Percentiles rank a stretch among this genome's conserved stretches.
These are phyloP conservation scores for Alternaria brassicae DNA, from an alignment of 2,329 filamentous ascomycete species.

Conservation along the genomic window DNA sequence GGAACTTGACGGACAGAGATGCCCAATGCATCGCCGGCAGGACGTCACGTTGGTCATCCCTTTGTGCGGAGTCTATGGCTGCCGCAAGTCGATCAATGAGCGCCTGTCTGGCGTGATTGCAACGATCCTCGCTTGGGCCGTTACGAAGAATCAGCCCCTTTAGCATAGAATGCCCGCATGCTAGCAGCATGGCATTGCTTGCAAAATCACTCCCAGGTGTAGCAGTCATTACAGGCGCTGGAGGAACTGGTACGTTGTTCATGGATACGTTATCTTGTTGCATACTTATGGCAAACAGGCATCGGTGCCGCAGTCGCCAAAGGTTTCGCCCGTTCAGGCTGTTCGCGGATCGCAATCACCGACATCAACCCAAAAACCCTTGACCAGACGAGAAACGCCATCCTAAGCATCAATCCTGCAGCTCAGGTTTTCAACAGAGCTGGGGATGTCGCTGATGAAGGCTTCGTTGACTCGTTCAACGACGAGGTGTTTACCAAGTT, in stretches of 20 bases:
- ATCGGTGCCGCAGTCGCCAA: constrained; percentile 63
- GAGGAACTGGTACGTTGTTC: constrained; percentile 39
- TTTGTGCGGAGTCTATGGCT: background rate
- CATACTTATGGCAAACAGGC: constrained; percentile 48
- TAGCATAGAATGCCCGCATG: background rate
- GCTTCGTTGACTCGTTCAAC: constrained; percentile 55
- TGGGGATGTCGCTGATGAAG: constrained; percentile 59
- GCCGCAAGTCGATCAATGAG: background rate
- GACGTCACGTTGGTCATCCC: background rate
- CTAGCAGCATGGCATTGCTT: constrained; percentile 20
- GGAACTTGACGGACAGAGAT: background rate
- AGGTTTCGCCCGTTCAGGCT: constrained; percentile 60
- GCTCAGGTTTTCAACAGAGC: constrained; percentile 48
- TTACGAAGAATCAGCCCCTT: background rate
- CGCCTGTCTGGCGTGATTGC: background rate
- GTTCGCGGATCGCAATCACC: constrained; percentile 61
- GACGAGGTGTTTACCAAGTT: constrained; percentile 47
- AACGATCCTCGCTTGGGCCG: background rate
- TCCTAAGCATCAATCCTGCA: constrained; percentile 27
- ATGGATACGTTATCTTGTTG: background rate
- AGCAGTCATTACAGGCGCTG: constrained; percentile 46
- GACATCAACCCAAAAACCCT: constrained; percentile 56
- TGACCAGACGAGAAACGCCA: constrained; percentile 42
- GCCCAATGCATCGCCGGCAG: background rate
- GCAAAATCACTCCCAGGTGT: constrained; percentile 35